Evolutionary conservation across 768 basidiomycete genomes (phyloP).

Genomic region (Termitomyces titanicus): DNA sequence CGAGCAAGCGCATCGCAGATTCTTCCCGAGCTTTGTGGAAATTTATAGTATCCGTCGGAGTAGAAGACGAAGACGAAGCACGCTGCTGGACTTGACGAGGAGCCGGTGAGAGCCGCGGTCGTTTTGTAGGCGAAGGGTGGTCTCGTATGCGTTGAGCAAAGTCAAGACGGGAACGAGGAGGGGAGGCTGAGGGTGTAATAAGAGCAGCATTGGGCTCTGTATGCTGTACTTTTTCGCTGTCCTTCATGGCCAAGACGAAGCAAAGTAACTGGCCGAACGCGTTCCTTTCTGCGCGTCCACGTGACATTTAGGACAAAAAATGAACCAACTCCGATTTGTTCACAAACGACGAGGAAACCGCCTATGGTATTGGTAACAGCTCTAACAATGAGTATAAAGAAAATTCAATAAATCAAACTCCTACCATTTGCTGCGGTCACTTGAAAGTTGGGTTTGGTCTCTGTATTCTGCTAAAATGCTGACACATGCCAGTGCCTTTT

Average conservation of each 20-base stretch:
- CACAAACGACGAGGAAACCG: no score
- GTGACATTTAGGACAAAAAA: no score
- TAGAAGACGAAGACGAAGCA: slow-evolving; percentile 26
- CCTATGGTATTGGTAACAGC: no score
- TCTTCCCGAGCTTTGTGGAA: slow-evolving; percentile 54
- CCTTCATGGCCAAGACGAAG: not conserved
- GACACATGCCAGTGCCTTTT: no score
- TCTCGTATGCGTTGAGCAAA: slow-evolving; percentile 23
- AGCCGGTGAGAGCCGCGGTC: slow-evolving; percentile 43
- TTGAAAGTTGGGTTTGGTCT: no score
- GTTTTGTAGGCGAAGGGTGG: slow-evolving; percentile 42
- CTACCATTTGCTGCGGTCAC: no score
- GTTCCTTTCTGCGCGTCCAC: no score
- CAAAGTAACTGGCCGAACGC: no score
- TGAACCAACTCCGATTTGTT: no score
- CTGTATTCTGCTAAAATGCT: no score
- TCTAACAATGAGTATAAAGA: no score
- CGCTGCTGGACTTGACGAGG: slow-evolving; percentile 30
- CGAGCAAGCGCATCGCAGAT: slow-evolving; percentile 51
- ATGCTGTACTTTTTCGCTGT: not conserved
- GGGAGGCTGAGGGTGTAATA: slow-evolving; percentile 53
- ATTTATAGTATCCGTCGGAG: slow-evolving; percentile 28
- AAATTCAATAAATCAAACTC: no score
- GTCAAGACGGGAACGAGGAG: slow-evolving; percentile 30
- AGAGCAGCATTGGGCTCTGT: slow-evolving; percentile 24